Percentiles rank a stretch among this genome's conserved stretches.
These are phyloP conservation scores for Clarireedia hainanense DNA, from an alignment of 2,329 filamentous ascomycete species.

Conservation along the genomic window DNA sequence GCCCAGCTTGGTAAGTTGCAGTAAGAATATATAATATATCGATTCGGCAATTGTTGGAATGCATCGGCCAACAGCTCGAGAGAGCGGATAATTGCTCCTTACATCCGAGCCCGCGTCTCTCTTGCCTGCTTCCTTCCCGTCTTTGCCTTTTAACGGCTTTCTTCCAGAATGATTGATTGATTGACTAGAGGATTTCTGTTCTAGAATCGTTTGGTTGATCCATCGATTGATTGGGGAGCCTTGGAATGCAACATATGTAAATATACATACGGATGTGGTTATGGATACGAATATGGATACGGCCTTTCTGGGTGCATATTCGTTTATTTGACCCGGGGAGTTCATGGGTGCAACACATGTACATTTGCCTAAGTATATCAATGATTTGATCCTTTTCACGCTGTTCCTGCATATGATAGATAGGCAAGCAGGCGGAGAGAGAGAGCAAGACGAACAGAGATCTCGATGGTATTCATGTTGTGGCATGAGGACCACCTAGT, in stretches of 20 bases:
- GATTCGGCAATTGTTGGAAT: background rate
- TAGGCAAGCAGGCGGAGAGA: background rate
- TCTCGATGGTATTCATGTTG: too few species aligned
- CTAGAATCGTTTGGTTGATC: background rate
- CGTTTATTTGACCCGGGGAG: background rate
- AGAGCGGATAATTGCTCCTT: background rate
- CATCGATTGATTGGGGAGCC: too few species aligned
- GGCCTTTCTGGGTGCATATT: too few species aligned
- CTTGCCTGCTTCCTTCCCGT: background rate
- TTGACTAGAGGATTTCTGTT: background rate
- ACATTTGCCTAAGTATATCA: background rate
- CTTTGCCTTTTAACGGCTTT: background rate
- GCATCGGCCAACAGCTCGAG: background rate
- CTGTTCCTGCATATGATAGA: background rate
- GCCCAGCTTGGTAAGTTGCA: too few species aligned
- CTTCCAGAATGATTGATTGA: background rate
- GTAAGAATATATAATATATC: background rate
- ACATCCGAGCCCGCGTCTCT: background rate
- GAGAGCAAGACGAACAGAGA: background rate
- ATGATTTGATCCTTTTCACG: background rate
- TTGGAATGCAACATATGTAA: background rate
- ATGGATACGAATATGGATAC: too few species aligned
- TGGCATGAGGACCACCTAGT: too few species aligned
- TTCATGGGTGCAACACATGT: background rate
- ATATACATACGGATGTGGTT: background rate